Evolutionary conservation across 2,329 filamentous ascomycete species (phyloP).

Genomic region (Colletotrichum tropicale): DNA sequence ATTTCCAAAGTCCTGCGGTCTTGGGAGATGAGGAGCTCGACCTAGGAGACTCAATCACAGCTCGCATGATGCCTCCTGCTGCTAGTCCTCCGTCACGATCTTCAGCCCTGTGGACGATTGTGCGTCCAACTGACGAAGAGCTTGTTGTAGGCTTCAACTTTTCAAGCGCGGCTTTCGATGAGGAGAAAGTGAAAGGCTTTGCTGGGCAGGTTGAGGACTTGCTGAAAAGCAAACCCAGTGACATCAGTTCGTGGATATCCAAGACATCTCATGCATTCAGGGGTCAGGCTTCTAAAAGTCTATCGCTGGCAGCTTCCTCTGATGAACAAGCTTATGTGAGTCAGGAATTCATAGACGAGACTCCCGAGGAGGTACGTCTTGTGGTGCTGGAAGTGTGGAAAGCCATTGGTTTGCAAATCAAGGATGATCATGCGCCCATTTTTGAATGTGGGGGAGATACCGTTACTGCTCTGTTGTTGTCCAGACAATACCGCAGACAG

Average conservation of each 20-base stretch:
- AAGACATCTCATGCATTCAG: background rate
- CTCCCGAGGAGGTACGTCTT: background rate
- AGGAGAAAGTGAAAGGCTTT: background rate
- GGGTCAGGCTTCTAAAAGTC: background rate
- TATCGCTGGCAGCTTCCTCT: background rate
- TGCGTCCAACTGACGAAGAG: background rate
- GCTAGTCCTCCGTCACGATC: background rate
- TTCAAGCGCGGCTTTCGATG: background rate
- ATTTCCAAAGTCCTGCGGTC: background rate
- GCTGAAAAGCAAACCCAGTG: background rate
- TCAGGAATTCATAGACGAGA: background rate
- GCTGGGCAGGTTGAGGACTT: background rate
- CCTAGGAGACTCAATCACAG: background rate
- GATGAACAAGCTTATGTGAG: background rate
- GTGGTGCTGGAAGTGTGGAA: background rate
- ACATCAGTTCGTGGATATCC: background rate
- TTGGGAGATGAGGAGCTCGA: background rate
- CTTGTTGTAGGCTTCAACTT: background rate
- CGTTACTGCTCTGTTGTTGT: background rate
- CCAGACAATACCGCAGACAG: background rate
- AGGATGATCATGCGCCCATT: background rate
- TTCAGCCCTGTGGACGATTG: background rate
- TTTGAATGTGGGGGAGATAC: background rate
- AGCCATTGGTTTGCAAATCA: background rate
- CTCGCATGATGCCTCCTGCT: background rate